Base-by-base conservation (phyloP, 2,329 filamentous ascomycete species). In the Ustulina deusta region DNA sequence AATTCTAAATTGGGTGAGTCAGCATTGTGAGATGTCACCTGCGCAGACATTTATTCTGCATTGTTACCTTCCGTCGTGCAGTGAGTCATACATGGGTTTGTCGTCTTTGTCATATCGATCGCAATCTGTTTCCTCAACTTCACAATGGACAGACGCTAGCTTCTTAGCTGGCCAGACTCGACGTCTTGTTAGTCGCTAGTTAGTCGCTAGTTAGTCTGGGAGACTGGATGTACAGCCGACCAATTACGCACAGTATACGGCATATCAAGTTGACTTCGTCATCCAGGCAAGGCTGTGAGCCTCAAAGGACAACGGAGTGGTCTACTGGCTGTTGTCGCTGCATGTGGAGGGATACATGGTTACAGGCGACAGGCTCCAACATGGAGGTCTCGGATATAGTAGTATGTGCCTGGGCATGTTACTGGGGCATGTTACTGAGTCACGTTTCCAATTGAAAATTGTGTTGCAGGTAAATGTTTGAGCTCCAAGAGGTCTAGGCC, bases 91-190 rank as follows among this genome's bases (percentile, higher is more conserved):
- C 56, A n/a, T n/a, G n/a, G n/a, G 22, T 54, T 54, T 58, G 63
- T 61, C 27, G 7, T 60, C 46, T 32, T 42, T 40, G 40, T 64
- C 11, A 66, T 74, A 75, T 76, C 72, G 74, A 76, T 75, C 73
- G 73, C 74, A 74, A 72, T 71, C 48, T 73, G n/a, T 67, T 75
- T 63, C 74, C 73, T 69, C 34, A 11, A 6, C 22, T 48, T 64
- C 56, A 55, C 15, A n/a, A 42, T 54, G 44, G 17, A 29, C 36
- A 40, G 25, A 15, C 56, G 32, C 63, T 66, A 66, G 27, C 22
- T 57, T n/a, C 10, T 51, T 66, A 61, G 40, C 20, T 61, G 48
- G 29, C 17, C 20, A 48, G 44, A 15, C 15, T 56, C 38, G 20
- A 54, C 29, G 25, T 55, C 17, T 55, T n/a, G 46, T 20, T 20